These are phyloP conservation scores for Teunomyces kruisii DNA, from an alignment of 805 yeast genomes.

Conservation along the genomic window DNA sequence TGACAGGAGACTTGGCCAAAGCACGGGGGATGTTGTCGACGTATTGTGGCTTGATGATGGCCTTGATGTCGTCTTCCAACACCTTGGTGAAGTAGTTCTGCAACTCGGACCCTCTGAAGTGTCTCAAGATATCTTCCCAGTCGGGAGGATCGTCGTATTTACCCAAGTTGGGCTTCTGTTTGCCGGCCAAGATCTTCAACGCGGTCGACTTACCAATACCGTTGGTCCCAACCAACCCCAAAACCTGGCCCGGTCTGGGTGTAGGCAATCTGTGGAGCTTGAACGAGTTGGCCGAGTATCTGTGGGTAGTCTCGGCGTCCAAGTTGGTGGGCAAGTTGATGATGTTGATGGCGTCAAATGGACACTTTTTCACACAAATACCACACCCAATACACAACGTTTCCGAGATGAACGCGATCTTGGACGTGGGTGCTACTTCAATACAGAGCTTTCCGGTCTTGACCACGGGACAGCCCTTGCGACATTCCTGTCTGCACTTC, in stretches of 20 bases:
- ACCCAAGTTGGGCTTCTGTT: constrained; percentile 96
- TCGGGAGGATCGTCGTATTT: constrained; percentile 94
- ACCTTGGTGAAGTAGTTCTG: constrained; percentile 95
- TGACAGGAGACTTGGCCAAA: constrained; percentile 79
- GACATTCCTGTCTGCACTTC: constrained; percentile 98
- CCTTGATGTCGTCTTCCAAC: constrained; percentile 89
- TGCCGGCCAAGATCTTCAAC: constrained; percentile 92
- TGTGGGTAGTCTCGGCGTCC: constrained; percentile 89
- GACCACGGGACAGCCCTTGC: constrained; percentile 95
- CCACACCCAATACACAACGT: constrained; percentile 98
- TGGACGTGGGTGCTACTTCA: constrained; percentile 87
- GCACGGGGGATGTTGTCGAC: constrained; percentile 98
- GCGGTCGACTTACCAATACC: constrained; percentile 99
- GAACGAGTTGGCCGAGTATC: constrained; percentile 97
- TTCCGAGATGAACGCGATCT: constrained; percentile 94
- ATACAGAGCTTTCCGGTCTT: constrained; percentile 97
- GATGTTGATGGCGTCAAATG: constrained; percentile 94
- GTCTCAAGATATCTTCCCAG: constrained; percentile 89
- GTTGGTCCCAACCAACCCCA: constrained; percentile 96
- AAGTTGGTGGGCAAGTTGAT: constrained; percentile 95
- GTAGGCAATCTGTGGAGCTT: constrained; percentile 96
- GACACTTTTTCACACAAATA: constrained; percentile 98
- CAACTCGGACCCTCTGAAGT: constrained; percentile 95
- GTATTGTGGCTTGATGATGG: constrained; percentile 98
- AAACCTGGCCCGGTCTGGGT: constrained; percentile 98